Evolutionary conservation across 2,329 filamentous ascomycete genomes (phyloP), one percentile per base, ranked within the genome.

Genomic region (Scleromitrula shiraiana): DNA sequence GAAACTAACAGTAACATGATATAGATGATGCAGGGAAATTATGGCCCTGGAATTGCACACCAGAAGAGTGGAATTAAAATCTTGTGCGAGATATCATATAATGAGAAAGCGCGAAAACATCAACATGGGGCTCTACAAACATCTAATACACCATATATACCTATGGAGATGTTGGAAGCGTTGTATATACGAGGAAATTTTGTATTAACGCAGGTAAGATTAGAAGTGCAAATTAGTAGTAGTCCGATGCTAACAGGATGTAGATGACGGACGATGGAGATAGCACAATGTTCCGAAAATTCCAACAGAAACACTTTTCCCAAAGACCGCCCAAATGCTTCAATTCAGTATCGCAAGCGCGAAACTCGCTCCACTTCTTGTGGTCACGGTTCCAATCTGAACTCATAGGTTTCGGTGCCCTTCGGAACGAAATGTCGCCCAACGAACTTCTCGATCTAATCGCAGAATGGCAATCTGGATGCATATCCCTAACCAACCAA

Each of bases 331-430:
- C 35, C 7, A n/a, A 9, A 7, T 40, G 36, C 2, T 81, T 80
- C 46, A 57, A 66, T 0, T 71, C 67, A 1, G 61, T 79, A 7
- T 59, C 70, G 12, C 73, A 81, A 48, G 77, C 77, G 4, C 72
- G 78, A 9, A 54, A 73, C 5, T 68, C 74, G 2, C 79, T 76
- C 63, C 70, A 76, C 36, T 69, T 80, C 52, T 70, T 73, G 12
- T 80, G 78, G 58, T 27, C 27, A 10, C 44, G 22, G 15, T 41
- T 40, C 26, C 36, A 19, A 12, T 32, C 4, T 6, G 17, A 41
- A 14, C 26, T 33, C 3, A 56, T 71, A 70, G 48, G 57, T 63
- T 32, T 64, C 22, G 30, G 27, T 63, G 24, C 67, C 68, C 4
- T n/a, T n/a, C n/a, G n/a, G n/a, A n/a, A n/a, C n/a, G n/a, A 65